These are phyloP conservation scores for Psilocybe subaeruginosa DNA, from an alignment of 768 basidiomycete genomes.

Conservation along the genomic window DNA sequence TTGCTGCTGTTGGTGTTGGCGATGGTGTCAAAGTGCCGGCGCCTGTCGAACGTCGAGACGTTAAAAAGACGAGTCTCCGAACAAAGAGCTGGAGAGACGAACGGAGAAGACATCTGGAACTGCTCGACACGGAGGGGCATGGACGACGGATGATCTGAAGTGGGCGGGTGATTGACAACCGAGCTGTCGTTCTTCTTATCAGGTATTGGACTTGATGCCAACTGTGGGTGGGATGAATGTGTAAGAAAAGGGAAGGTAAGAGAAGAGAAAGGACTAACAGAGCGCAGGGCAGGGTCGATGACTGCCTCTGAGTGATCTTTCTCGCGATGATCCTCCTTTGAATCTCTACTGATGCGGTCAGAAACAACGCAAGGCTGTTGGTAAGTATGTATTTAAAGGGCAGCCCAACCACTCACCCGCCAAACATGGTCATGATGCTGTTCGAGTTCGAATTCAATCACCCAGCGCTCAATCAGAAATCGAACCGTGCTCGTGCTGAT, in stretches of 20 bases:
- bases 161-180: constrained; percentile 14
- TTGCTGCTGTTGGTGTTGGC: no score
- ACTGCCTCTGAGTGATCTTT: constrained; percentile 21
- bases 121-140: constrained; percentile 56
- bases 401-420: constrained; percentile 26
- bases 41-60: constrained; percentile 22
- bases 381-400: constrained; percentile 24
- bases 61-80: constrained; percentile 18
- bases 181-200: constrained; percentile 34
- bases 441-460: neutral
- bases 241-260: neutral
- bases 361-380: constrained; percentile 22
- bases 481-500: constrained; percentile 14
- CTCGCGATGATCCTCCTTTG: constrained; percentile 20
- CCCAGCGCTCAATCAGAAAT: neutral
- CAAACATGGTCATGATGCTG: constrained; percentile 34
- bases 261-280: constrained; percentile 32
- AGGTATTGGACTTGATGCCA: constrained; percentile 34
- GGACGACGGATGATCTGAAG: constrained; percentile 16
- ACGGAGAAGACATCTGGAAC: constrained; percentile 32
- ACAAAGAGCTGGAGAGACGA: constrained; percentile 21
- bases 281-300: constrained; percentile 33
- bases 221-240: constrained; percentile 34
- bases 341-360: constrained; percentile 23
- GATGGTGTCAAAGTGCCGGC: constrained; percentile 8